phyloP scores from a whole-genome alignment of 257 asterid genomes.

The Petunia axillaris region DNA sequence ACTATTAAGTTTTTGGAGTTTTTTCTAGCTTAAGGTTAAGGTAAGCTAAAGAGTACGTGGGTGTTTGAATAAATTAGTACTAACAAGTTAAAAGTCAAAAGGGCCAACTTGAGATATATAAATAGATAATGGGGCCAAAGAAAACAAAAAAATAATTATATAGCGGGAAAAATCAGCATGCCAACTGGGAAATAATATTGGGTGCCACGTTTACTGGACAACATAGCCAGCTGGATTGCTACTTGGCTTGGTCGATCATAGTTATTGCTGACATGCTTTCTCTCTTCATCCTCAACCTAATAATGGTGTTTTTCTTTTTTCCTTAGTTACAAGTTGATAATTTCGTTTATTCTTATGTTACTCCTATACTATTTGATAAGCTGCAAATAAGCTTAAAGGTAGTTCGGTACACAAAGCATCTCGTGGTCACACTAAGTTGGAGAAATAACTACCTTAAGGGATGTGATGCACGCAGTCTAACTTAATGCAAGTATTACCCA shows the following conservation, averaged over 20 bases:
- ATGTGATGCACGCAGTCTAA: too few relatives aligned
- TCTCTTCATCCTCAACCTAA: not conserved
- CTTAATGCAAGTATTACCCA: too few relatives aligned
- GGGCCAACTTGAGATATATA: conserved; percentile 22
- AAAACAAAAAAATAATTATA: not conserved
- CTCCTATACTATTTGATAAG: too few relatives aligned
- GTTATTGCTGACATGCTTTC: not conserved
- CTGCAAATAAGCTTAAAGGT: too few relatives aligned
- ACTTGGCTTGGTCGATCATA: not conserved
- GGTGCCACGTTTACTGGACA: conserved; percentile 24
- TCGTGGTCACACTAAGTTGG: too few relatives aligned
- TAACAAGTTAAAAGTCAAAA: not conserved
- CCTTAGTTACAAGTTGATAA: not conserved
- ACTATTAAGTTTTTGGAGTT: not conserved
- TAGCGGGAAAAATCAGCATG: conserved; percentile 10
- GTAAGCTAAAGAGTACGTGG: conserved; percentile 21
- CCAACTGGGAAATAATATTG: conserved; percentile 22
- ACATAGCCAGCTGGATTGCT: not conserved
- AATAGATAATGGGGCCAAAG: not conserved
- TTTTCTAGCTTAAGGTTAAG: not conserved
- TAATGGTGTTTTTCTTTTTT: not conserved
- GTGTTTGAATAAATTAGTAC: conserved; percentile 14
- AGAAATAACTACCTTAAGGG: too few relatives aligned
- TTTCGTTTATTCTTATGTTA: not conserved
- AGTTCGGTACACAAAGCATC: too few relatives aligned